A percentile compares a stretch with the other conserved stretches of the same genome.
These are phyloP conservation scores for Drechslerella dactyloides DNA, from an alignment of 2,329 filamentous ascomycete genomes.

Conservation along the genomic window DNA sequence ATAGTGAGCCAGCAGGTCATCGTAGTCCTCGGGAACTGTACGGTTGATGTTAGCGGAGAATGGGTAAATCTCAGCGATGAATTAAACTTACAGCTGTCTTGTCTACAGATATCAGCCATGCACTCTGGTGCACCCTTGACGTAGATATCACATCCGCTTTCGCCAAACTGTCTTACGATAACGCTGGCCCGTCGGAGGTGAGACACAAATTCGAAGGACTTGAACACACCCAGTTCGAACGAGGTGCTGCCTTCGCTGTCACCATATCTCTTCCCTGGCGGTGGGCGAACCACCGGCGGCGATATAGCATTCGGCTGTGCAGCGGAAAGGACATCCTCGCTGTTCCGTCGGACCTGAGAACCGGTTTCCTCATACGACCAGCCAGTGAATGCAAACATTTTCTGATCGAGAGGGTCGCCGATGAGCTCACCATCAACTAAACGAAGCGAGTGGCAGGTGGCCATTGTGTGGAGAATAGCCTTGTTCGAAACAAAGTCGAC, in stretches of 20 bases:
- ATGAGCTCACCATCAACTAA: slow-evolving; percentile 86
- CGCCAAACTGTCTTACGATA: slow-evolving; percentile 84
- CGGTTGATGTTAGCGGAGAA: slow-evolving; percentile 17
- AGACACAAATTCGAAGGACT: slow-evolving; percentile 92
- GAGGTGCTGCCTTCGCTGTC: slow-evolving; percentile 56
- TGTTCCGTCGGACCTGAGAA: slow-evolving; percentile 75
- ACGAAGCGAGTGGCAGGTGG: slow-evolving; percentile 91
- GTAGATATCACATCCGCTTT: slow-evolving; percentile 82
- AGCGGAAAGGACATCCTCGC: slow-evolving; percentile 64
- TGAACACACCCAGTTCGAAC: slow-evolving; percentile 87
- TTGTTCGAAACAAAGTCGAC: slow-evolving; percentile 67
- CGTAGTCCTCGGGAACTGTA: slow-evolving; percentile 81
- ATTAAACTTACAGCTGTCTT: slow-evolving; percentile 73
- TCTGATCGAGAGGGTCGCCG: slow-evolving; percentile 91
- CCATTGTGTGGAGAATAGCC: slow-evolving; percentile 89
- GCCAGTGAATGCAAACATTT: slow-evolving; percentile 97
- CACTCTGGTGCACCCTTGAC: slow-evolving; percentile 97
- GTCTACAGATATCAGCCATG: slow-evolving; percentile 88
- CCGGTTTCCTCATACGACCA: slow-evolving; percentile 93
- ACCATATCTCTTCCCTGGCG: slow-evolving; percentile 67
- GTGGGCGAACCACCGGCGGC: slow-evolving; percentile 87
- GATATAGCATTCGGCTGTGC: slow-evolving; percentile 63
- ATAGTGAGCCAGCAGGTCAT: slow-evolving; percentile 85
- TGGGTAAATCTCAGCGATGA: background rate
- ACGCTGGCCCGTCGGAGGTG: slow-evolving; percentile 91